Evolutionary conservation across 768 basidiomycete species (phyloP).

Genomic region (Scleroderma citrinum): DNA sequence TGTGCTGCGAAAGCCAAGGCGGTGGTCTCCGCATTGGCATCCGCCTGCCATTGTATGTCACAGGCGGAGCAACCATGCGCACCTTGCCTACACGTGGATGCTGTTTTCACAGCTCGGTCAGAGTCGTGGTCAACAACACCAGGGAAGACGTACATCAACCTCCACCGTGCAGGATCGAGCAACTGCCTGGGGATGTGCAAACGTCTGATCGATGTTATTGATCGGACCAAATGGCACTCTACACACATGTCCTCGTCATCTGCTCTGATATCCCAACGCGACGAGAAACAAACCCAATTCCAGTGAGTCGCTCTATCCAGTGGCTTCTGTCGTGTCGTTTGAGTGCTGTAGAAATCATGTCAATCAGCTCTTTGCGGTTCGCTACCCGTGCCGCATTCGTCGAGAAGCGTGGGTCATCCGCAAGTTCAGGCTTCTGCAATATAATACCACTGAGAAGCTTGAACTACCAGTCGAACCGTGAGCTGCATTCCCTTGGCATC

Average conservation of each 20-base stretch:
- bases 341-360: slow-evolving; percentile 60
- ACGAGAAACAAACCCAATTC: slow-evolving; percentile 58
- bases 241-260: slow-evolving; percentile 5
- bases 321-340: slow-evolving; percentile 52
- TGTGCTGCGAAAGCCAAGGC: slow-evolving; percentile 85
- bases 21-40: slow-evolving; percentile 74
- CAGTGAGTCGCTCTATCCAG: slow-evolving; percentile 74
- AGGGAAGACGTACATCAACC: slow-evolving; percentile 53
- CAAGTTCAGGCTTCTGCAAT: slow-evolving; percentile 55
- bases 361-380: slow-evolving; percentile 64
- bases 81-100: slow-evolving; percentile 73
- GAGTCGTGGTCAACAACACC: slow-evolving; percentile 10
- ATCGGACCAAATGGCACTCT: slow-evolving; percentile 88
- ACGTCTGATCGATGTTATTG: slow-evolving; percentile 86
- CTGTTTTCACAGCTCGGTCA: slow-evolving; percentile 26
- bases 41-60: slow-evolving; percentile 73
- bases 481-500: slow-evolving; percentile 4
- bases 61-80: slow-evolving; percentile 76
- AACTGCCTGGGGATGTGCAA: slow-evolving; percentile 79
- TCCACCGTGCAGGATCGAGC: slow-evolving; percentile 73
- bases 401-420: slow-evolving; percentile 54
- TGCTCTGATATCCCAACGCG: slow-evolving; percentile 2
- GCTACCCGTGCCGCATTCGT: slow-evolving; percentile 73
- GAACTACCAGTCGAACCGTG: slow-evolving; percentile 46
- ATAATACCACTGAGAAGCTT: slow-evolving; percentile 57